phyloP scores from a whole-genome alignment of 139 green algal species.

The Coelastrella sp. region DNA sequence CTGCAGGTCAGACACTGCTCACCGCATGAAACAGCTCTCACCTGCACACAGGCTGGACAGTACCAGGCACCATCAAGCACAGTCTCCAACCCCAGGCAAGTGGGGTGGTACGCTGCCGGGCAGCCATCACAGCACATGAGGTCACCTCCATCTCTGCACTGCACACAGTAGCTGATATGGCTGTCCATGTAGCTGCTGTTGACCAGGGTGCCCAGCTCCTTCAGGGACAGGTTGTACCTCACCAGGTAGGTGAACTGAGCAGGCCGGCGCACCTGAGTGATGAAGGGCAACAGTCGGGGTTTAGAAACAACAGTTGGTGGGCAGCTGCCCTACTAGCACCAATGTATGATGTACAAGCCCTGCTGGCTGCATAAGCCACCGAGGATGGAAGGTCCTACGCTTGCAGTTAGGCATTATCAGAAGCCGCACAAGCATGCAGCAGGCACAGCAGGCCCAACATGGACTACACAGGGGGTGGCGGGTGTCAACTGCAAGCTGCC shows the following conservation, averaged over 20 bases:
- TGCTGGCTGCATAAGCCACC: background rate
- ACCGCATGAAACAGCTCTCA: background rate
- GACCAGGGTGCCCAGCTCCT: constrained; percentile 58
- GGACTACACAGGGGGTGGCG: background rate
- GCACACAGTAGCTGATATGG: constrained; percentile 64
- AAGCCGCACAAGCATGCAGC: background rate
- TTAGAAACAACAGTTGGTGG: background rate
- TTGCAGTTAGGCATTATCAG: background rate
- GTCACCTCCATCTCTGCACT: constrained; percentile 65
- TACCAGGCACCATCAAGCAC: constrained; percentile 12
- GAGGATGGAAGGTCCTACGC: background rate
- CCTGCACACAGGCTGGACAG: constrained; percentile 30
- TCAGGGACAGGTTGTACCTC: constrained; percentile 53
- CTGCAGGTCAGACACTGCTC: background rate
- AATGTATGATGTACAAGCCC: no score
- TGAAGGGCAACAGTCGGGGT: background rate
- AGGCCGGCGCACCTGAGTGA: constrained; percentile 37
- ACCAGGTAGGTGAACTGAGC: constrained; percentile 44
- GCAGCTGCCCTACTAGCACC: no score
- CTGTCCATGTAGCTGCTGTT: constrained; percentile 59
- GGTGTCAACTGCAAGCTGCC: background rate
- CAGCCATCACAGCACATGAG: constrained; percentile 68
- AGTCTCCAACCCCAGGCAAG: constrained; percentile 56
- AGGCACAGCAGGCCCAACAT: background rate
- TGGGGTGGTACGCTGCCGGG: constrained; percentile 61